These are phyloP conservation scores for Gelatoporia subvermispora DNA, from an alignment of 768 basidiomycete genomes.

Conservation along the genomic window DNA sequence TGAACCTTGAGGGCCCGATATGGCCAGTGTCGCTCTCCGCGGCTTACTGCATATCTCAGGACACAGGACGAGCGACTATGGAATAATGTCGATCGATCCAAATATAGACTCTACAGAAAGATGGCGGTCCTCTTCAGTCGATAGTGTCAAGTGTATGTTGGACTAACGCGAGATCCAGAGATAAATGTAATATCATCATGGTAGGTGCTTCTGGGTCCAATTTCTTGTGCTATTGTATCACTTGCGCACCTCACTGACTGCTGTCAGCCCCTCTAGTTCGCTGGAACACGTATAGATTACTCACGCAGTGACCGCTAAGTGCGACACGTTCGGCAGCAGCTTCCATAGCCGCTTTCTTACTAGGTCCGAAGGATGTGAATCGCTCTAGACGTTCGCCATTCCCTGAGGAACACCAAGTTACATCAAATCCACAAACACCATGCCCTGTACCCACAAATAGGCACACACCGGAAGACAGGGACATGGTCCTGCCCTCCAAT, in stretches of 20 bases:
- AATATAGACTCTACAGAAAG: no score
- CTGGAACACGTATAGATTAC: not conserved
- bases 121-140: no score
- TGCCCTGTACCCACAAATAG: constrained; percentile 15
- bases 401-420: constrained; percentile 5
- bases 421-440: not conserved
- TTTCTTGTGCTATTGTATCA: no score
- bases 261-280: not conserved
- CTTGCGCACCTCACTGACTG: not conserved
- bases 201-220: no score
- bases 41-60: no score
- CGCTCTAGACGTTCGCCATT: constrained; percentile 11
- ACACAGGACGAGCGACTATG: no score
- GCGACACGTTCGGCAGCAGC: constrained; percentile 17
- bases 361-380: constrained; percentile 7
- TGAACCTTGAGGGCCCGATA: no score
- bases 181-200: no score
- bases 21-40: no score
- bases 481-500: constrained; percentile 15
- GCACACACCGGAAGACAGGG: constrained; percentile 14
- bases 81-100: no score
- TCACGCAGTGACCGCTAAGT: constrained; percentile 19
- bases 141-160: no score
- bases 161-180: no score
- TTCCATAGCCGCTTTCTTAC: constrained; percentile 22